A percentile compares a stretch with the other conserved stretches of the same genome.
phyloP scores from a whole-genome alignment of 768 basidiomycete species.

The Tulasnella sp. region DNA sequence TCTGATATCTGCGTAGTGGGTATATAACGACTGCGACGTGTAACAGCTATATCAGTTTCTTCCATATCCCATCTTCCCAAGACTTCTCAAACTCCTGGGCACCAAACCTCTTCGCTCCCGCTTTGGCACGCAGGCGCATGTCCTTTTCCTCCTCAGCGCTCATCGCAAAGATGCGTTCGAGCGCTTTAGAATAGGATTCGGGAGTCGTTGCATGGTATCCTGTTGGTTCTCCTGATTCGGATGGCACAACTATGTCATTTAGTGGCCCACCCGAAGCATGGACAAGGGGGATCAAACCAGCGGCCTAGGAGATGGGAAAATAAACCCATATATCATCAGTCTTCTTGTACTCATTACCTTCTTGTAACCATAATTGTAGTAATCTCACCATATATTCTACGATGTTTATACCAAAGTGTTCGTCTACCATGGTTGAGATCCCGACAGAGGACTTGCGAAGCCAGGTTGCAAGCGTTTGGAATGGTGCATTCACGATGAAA shows the following conservation, averaged over 20 bases:
- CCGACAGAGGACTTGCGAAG: conserved; percentile 70
- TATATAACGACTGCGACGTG: too few relatives aligned
- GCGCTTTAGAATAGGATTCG: conserved; percentile 49
- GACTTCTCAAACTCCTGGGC: conserved; percentile 63
- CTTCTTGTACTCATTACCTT: background rate
- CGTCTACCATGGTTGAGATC: conserved; percentile 92
- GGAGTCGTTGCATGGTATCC: conserved; percentile 70
- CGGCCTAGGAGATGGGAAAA: conserved; percentile 43
- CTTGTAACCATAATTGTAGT: conserved; percentile 14
- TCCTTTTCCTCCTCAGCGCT: conserved; percentile 37
- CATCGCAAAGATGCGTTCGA: conserved; percentile 52
- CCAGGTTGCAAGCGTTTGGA: conserved; percentile 52
- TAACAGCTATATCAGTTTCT: too few relatives aligned
- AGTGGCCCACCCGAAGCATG: conserved; percentile 90
- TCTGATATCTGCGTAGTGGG: too few relatives aligned
- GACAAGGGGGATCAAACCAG: conserved; percentile 81
- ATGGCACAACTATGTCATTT: conserved; percentile 80
- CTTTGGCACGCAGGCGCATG: conserved; percentile 55
- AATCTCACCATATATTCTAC: conserved; percentile 86
- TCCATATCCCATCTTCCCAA: too few relatives aligned
- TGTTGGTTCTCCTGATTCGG: conserved; percentile 25
- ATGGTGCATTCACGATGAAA: conserved; percentile 77
- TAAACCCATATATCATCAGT: too few relatives aligned
- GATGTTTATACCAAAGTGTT: conserved; percentile 96
- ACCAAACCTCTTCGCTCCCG: conserved; percentile 63